Percentiles rank a stretch among this genome's conserved stretches.
These are phyloP conservation scores for Styphnolobium japonicum DNA, from an alignment of 306 rosid genomes.

Conservation along the genomic window DNA sequence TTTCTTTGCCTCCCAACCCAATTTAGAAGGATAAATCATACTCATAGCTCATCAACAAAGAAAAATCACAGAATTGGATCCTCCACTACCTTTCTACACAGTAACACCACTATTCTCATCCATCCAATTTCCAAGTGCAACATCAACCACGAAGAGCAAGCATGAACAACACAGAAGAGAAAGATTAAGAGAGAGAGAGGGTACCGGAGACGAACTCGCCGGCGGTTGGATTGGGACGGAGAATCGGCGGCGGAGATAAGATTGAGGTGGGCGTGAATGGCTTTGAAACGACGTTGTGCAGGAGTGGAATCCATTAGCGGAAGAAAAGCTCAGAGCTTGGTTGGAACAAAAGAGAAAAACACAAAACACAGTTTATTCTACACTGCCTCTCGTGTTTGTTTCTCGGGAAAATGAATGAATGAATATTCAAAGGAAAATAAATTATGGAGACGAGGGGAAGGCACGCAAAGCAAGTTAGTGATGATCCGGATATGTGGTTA, in stretches of 20 bases:
- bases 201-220: conserved; percentile 76
- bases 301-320: conserved; percentile 73
- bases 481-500: background rate
- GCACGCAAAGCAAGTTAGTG: conserved; percentile 1
- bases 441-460: background rate
- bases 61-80: background rate
- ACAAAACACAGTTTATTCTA: too few relatives aligned
- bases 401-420: background rate
- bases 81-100: background rate
- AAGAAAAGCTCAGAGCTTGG: too few relatives aligned
- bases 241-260: conserved; percentile 43
- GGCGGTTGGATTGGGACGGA: conserved; percentile 51
- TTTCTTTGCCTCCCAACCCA: background rate
- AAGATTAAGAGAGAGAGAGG: conserved; percentile 16
- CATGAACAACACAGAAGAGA: background rate
- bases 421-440: background rate
- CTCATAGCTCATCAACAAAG: background rate
- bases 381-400: too few relatives aligned
- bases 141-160: background rate
- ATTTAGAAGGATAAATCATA: background rate
- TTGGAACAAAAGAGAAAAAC: background rate
- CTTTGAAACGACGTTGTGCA: conserved; percentile 71
- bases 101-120: background rate
- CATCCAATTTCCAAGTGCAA: background rate
- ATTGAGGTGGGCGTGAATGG: conserved; percentile 62